These are phyloP conservation scores for Dovyalis caffra DNA, from an alignment of 345 rosid genomes.

Conservation along the genomic window DNA sequence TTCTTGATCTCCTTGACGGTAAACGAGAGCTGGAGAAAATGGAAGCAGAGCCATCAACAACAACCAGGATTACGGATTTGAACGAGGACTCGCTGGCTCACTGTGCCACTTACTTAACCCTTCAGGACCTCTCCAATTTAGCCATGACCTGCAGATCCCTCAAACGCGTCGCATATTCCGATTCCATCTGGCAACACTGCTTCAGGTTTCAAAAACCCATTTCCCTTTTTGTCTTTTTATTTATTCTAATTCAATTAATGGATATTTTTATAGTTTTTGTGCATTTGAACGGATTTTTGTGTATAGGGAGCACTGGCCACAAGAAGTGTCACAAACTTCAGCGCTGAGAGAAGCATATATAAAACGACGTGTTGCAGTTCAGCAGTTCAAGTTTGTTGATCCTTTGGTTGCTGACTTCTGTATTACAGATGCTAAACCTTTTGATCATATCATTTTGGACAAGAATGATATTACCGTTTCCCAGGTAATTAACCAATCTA, in stretches of 20 bases:
- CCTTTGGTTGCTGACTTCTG: slow-evolving; percentile 30
- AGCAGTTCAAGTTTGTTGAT: slow-evolving; percentile 53
- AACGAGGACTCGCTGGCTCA: slow-evolving; percentile 48
- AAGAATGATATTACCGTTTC: slow-evolving; percentile 39
- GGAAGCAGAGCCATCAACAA: slow-evolving; percentile 15
- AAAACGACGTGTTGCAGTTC: slow-evolving; percentile 43
- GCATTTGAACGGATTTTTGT: background rate
- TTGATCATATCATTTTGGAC: slow-evolving; percentile 40
- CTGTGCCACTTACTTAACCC: slow-evolving; percentile 44
- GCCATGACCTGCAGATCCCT: slow-evolving; percentile 53
- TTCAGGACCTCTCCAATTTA: slow-evolving; percentile 45
- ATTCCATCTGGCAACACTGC: slow-evolving; percentile 48
- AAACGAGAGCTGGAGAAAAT: background rate
- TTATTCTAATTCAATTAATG: no score
- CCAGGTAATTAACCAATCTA: slow-evolving; percentile 32
- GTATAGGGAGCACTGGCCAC: slow-evolving; percentile 52
- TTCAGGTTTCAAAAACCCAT: slow-evolving; percentile 34
- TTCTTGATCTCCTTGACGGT: background rate
- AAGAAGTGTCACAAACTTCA: slow-evolving; percentile 17
- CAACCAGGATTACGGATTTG: slow-evolving; percentile 37
- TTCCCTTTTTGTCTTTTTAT: background rate
- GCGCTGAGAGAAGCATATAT: slow-evolving; percentile 50
- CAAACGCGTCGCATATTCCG: slow-evolving; percentile 45
- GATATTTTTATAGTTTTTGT: background rate
- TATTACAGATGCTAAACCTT: slow-evolving; percentile 20